phyloP scores from a whole-genome alignment of 106 monocot genomes.

The Phalaenopsis aphrodite region DNA sequence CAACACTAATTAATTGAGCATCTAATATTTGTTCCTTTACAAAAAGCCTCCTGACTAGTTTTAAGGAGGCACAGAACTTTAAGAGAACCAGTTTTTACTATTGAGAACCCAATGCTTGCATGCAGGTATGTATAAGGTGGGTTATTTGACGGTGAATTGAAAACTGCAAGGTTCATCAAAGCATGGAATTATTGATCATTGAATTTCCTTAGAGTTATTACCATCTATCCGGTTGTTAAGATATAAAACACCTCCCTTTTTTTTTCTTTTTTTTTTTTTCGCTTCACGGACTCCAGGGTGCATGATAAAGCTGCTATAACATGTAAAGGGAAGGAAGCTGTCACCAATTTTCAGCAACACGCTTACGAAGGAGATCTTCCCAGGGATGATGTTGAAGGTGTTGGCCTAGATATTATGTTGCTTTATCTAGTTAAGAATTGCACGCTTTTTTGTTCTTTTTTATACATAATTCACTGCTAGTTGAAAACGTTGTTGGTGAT shows the following conservation, averaged over 20 bases:
- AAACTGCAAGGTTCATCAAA: conserved; percentile 56
- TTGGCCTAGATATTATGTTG: neutral
- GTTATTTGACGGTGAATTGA: conserved; percentile 59
- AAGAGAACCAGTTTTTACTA: conserved; percentile 4
- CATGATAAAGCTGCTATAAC: conserved; percentile 88
- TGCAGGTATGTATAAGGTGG: conserved; percentile 81
- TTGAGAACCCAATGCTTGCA: conserved; percentile 11
- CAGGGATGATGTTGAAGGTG: conserved; percentile 47
- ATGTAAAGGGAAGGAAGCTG: conserved; percentile 77
- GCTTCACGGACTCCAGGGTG: conserved; percentile 27
- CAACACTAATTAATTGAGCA: too few relatives aligned
- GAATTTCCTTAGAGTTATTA: too few relatives aligned
- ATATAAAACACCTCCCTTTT: too few relatives aligned
- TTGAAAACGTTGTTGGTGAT: neutral
- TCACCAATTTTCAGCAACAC: conserved; percentile 81
- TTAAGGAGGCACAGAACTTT: too few relatives aligned
- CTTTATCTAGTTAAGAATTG: neutral
- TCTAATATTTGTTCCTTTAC: too few relatives aligned
- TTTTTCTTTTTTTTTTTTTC: too few relatives aligned
- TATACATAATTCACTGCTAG: neutral
- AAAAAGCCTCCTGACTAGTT: too few relatives aligned
- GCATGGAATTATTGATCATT: too few relatives aligned
- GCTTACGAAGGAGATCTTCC: conserved; percentile 55
- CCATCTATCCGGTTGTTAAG: too few relatives aligned
- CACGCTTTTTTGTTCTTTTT: neutral